Conservation (phyloP, 495 filamentous ascomycete species). For the Penicillium cataractarum region DNA sequence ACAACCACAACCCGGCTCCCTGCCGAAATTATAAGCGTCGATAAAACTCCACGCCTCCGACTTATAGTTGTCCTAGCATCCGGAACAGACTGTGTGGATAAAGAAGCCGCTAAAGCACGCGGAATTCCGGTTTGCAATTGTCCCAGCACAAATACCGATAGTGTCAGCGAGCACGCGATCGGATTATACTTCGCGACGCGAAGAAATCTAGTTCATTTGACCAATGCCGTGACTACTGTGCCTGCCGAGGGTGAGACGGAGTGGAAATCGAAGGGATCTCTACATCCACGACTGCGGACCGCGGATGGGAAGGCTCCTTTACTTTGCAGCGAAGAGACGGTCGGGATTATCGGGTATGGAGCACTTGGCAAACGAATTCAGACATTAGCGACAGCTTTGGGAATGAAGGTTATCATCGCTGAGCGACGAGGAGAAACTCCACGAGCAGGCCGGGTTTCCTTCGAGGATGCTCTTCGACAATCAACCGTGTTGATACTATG, state of each 20-base stretch:
- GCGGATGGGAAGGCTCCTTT: background rate
- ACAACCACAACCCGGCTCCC: constrained; percentile 43
- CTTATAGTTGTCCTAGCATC: constrained; percentile 55
- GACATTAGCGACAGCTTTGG: background rate
- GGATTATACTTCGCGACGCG: background rate
- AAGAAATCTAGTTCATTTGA: background rate
- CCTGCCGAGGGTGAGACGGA: background rate
- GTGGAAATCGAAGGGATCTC: background rate
- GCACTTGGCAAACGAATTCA: background rate
- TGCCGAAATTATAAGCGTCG: constrained; percentile 1
- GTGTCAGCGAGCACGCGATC: constrained; percentile 53
- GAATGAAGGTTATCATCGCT: background rate
- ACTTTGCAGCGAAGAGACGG: background rate
- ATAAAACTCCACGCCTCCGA: constrained; percentile 40
- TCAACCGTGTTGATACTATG: background rate
- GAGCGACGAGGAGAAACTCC: background rate
- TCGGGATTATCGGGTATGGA: background rate
- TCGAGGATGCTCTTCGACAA: background rate
- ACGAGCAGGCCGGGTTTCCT: background rate
- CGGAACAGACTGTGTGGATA: constrained; percentile 56
- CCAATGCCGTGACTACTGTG: background rate
- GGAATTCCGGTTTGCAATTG: constrained; percentile 51
- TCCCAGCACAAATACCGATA: constrained; percentile 52
- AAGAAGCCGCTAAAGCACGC: constrained; percentile 44
- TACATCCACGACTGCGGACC: background rate